phyloP scores from a whole-genome alignment of 2,329 filamentous ascomycete species.

The Talaromyces sp. region DNA sequence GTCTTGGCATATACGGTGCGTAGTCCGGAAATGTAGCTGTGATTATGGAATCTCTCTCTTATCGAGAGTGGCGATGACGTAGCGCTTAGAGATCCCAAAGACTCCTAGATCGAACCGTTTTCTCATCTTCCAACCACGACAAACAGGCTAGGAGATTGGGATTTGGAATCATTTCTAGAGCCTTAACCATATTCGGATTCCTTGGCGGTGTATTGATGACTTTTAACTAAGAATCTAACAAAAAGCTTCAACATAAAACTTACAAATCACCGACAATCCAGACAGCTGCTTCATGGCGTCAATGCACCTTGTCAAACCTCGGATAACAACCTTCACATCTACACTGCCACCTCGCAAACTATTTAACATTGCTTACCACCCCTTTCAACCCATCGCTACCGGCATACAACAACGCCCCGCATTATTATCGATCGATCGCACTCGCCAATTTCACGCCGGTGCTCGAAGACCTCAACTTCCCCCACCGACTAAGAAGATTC shows the following conservation, averaged over 20 bases:
- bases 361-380: not conserved
- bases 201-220: not conserved
- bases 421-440: not conserved
- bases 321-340: not conserved
- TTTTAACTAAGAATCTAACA: not conserved
- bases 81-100: not conserved
- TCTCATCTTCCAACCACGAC: not conserved
- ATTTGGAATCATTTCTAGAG: not conserved
- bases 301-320: not conserved
- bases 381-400: not conserved
- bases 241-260: not conserved
- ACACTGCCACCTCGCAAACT: not conserved
- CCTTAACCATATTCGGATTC: not conserved
- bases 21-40: not conserved
- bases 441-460: constrained; percentile 9
- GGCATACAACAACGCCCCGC: not conserved
- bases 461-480: constrained; percentile 4
- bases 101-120: not conserved
- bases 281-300: constrained; percentile 3
- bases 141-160: not conserved
- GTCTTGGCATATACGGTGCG: not conserved
- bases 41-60: not conserved
- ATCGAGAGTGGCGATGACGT: constrained; percentile 4
- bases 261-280: not conserved
- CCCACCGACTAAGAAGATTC: constrained; percentile 6